phyloP scores from a whole-genome alignment of 805 yeast species.

The Cyberlindnera maritima region DNA sequence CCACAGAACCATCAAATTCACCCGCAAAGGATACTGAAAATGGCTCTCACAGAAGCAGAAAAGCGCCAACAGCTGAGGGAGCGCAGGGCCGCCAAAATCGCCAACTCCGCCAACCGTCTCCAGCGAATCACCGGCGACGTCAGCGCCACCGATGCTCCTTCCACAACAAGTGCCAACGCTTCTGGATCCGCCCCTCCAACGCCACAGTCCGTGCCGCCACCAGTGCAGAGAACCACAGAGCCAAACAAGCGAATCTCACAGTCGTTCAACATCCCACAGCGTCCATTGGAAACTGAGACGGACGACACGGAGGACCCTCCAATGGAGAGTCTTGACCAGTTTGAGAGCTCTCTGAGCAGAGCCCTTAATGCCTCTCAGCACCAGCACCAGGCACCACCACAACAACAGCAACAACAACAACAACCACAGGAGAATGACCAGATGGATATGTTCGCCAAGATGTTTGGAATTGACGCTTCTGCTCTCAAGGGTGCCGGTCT shows the following conservation, averaged over 20 bases:
- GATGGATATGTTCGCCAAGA: conserved; percentile 9
- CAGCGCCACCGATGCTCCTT: background rate
- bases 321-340: conserved; percentile 16
- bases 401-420: background rate
- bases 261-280: conserved; percentile 6
- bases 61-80: conserved; percentile 27
- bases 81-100: conserved; percentile 28
- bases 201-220: background rate
- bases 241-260: conserved; percentile 21
- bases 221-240: background rate
- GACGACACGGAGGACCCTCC: conserved; percentile 9
- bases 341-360: conserved; percentile 21
- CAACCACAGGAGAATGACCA: background rate
- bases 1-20: too few species aligned
- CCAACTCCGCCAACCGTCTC: conserved; percentile 20
- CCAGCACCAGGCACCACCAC: conserved; percentile 1
- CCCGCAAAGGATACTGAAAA: background rate
- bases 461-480: conserved; percentile 8
- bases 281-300: conserved; percentile 3
- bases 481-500: background rate
- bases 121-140: conserved; percentile 27
- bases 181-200: background rate
- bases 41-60: conserved; percentile 25
- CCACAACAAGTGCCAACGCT: background rate
- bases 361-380: conserved; percentile 4